phyloP scores from a whole-genome alignment of 2,329 filamentous ascomycete genomes.

The Botrytis fabae region DNA sequence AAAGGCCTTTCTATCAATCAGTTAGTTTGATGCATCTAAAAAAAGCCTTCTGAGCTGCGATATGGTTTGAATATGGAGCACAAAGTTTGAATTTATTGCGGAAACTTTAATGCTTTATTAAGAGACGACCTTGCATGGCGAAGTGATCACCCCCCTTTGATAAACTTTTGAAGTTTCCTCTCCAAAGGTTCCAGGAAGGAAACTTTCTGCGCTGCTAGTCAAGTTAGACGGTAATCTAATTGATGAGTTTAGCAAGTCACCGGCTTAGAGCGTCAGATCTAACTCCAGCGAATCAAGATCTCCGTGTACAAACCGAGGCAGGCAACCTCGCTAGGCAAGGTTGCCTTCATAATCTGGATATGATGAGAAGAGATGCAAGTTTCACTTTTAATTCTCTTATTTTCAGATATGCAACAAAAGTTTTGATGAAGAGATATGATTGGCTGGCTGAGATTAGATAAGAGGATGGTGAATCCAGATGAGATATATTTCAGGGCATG shows the following conservation, averaged over 20 bases:
- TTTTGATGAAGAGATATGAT: neutral
- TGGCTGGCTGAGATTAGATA: no score
- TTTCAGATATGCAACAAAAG: neutral
- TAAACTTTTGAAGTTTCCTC: neutral
- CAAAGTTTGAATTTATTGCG: neutral
- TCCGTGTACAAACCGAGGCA: neutral
- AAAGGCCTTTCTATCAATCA: neutral
- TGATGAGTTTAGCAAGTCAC: neutral
- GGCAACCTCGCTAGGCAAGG: neutral
- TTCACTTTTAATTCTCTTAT: neutral
- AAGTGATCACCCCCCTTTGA: neutral
- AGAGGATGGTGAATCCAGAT: neutral
- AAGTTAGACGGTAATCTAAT: neutral
- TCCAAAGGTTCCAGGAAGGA: neutral
- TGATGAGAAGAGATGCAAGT: neutral
- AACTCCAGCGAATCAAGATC: neutral
- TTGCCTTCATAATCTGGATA: neutral
- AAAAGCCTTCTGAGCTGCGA: accelerated
- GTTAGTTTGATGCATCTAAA: no score
- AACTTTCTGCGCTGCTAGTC: neutral
- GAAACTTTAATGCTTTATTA: neutral
- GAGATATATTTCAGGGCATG: neutral
- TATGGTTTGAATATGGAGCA: no score
- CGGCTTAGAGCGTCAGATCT: neutral
- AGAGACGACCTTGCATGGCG: neutral